Evolutionary conservation across 2,329 filamentous ascomycete species (phyloP).

Genomic region (Trichoderma afroharzianum): DNA sequence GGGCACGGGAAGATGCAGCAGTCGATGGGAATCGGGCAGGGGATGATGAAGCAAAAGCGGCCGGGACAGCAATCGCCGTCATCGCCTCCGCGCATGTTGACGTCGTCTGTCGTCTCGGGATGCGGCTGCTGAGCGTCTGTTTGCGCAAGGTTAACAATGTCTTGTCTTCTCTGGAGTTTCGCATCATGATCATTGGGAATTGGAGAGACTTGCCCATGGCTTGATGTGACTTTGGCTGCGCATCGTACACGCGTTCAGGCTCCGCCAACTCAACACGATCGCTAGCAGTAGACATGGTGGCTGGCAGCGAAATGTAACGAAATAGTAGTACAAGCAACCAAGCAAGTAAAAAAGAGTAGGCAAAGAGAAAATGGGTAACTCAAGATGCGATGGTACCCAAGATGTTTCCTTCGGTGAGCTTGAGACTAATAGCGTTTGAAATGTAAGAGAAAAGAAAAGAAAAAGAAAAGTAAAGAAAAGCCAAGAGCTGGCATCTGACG

Average conservation of each 20-base stretch:
- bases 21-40: constrained; percentile 35
- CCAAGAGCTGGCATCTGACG: not conserved
- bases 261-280: not conserved
- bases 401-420: not conserved
- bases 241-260: not conserved
- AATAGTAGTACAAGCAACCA: not conserved
- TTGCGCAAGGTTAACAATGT: not conserved
- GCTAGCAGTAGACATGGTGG: not conserved
- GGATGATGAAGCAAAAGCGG: constrained; percentile 38
- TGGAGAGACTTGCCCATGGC: constrained; percentile 10
- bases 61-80: constrained; percentile 28
- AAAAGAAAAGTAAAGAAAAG: not conserved
- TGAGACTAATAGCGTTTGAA: not conserved
- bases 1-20: constrained; percentile 32
- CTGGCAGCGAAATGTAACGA: not conserved
- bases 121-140: constrained; percentile 21
- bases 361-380: not conserved
- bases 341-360: not conserved
- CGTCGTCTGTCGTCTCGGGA: constrained; percentile 22
- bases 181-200: not conserved
- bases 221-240: constrained; percentile 9
- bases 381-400: not conserved
- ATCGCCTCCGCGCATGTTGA: constrained; percentile 29
- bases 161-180: not conserved
- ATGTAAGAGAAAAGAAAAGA: not conserved